Percentiles rank a stretch among this genome's conserved stretches.
phyloP scores from a whole-genome alignment of 2,329 filamentous ascomycete genomes.

The Nigrospora oryzae region DNA sequence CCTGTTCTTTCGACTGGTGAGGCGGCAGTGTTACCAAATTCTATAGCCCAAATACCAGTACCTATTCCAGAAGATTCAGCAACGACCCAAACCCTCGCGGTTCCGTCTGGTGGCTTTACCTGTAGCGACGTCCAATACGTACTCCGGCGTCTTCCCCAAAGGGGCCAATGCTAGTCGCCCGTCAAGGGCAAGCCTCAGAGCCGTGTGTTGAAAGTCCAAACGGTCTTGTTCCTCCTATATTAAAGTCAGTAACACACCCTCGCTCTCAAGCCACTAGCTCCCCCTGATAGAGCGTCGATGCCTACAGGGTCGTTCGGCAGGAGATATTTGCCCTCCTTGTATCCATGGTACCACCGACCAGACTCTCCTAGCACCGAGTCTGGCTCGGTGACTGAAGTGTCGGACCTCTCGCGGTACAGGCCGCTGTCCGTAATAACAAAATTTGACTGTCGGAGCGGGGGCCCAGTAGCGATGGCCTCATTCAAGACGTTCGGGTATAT shows the following conservation, averaged over 20 bases:
- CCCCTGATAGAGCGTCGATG: no score
- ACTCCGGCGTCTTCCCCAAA: background rate
- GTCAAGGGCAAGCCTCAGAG: background rate
- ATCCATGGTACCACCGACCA: background rate
- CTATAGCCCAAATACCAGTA: background rate
- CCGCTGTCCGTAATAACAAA: no score
- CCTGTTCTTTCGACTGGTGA: background rate
- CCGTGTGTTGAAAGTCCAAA: conserved; percentile 3
- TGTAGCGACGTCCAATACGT: conserved; percentile 4
- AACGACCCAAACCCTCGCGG: no score
- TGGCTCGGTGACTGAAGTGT: background rate
- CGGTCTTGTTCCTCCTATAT: conserved; percentile 3
- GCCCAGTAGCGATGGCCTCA: no score
- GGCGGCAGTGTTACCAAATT: background rate
- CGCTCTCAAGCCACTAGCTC: no score
- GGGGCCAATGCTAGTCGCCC: background rate
- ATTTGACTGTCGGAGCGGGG: no score
- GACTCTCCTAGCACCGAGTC: background rate
- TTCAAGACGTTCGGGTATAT: no score
- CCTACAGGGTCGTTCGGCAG: background rate
- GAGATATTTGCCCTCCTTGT: background rate
- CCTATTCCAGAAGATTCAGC: no score
- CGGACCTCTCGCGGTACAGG: no score
- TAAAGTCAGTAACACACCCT: no score
- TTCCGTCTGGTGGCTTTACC: background rate